Evolutionary conservation across 2,329 filamentous ascomycete species (phyloP), one percentile per base, ranked within the genome.

Genomic region (Xylariaceae sp.): DNA sequence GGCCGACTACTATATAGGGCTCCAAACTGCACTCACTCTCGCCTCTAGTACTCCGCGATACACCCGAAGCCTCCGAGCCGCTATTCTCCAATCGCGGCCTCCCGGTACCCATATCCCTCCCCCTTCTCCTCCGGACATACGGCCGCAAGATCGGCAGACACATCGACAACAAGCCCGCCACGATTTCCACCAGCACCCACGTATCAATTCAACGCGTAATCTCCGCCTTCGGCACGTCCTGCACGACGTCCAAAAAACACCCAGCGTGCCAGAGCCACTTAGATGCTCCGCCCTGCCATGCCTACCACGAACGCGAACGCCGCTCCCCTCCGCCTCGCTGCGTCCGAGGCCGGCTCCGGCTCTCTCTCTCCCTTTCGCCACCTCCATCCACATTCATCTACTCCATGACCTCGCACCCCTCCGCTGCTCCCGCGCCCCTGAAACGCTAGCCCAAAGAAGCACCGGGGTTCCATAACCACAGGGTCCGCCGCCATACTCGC

Each of bases 161-260:
- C 16, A 51, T 51, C 9, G 52, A 51, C 16, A 53, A 44, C 28
- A 55, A 15, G 19, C 52, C 52, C 2, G 52, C 49, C 22, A 53
- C 52, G 33, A 55, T 55, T 37, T 55, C 52, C 2, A 55, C 52
- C 17, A 55, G 38, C 7, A 51, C 52, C 52, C 52, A 55, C 4
- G 52, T 51, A 9, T 55, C 52, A 12, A 55, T 55, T 3, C 51
- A 53, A 19, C 53, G 52, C 2, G 51, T 55, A 32, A 55, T 53
- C 22, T 55, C 42, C 2, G 49, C 52, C 24, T 49, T 52, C 7
- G 52, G 52, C 11, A 50, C 52, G 15, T 45, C 38, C 16, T 43
- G 47, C 3, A 55, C 51, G 3, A 49, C 31, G 32, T 47, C 15
- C n/a, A 55, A 41, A n/a, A 7, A 49, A 53, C 12, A 52, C 38